Conservation (phyloP, 78 protist species). For the Bodo saltans region DNA sequence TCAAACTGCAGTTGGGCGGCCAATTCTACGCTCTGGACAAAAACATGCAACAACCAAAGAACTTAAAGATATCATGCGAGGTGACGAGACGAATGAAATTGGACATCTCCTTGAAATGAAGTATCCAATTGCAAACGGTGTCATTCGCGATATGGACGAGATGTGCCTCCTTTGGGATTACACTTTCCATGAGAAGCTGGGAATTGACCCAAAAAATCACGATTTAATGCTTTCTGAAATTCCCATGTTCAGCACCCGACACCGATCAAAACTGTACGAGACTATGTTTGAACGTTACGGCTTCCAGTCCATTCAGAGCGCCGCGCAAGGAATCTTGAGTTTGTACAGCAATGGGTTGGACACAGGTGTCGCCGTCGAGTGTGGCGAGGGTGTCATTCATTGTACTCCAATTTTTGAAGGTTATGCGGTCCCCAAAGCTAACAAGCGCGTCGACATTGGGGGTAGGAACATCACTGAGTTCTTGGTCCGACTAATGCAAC, state of each 20-base stretch:
- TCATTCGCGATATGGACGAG: conserved; percentile 92
- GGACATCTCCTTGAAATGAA: conserved; percentile 75
- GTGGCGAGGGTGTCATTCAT: conserved; percentile 99
- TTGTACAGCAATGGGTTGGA: conserved; percentile 90
- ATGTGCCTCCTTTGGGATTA: conserved; percentile 88
- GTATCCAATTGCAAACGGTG: conserved; percentile 94
- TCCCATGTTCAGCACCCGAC: conserved; percentile 85
- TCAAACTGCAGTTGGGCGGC: conserved; percentile 97
- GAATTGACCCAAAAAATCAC: conserved; percentile 74
- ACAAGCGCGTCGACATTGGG: conserved; percentile 92
- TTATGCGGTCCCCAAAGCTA: conserved; percentile 15
- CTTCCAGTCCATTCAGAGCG: conserved; percentile 75
- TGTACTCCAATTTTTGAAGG: conserved; percentile 98
- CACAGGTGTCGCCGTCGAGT: conserved; percentile 95
- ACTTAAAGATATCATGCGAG: conserved; percentile 94
- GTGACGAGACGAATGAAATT: conserved; percentile 84
- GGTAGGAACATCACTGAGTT: conserved; percentile 90
- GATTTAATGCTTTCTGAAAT: conserved; percentile 94
- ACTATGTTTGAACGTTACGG: conserved; percentile 93
- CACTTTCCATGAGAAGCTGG: conserved; percentile 75
- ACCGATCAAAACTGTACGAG: conserved; percentile 73
- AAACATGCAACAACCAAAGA: conserved; percentile 6
- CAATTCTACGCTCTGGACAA: conserved; percentile 87
- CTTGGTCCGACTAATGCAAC: conserved; percentile 87
- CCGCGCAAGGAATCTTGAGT: conserved; percentile 93